phyloP scores from a whole-genome alignment of 768 basidiomycete species.

The Russula lepida region DNA sequence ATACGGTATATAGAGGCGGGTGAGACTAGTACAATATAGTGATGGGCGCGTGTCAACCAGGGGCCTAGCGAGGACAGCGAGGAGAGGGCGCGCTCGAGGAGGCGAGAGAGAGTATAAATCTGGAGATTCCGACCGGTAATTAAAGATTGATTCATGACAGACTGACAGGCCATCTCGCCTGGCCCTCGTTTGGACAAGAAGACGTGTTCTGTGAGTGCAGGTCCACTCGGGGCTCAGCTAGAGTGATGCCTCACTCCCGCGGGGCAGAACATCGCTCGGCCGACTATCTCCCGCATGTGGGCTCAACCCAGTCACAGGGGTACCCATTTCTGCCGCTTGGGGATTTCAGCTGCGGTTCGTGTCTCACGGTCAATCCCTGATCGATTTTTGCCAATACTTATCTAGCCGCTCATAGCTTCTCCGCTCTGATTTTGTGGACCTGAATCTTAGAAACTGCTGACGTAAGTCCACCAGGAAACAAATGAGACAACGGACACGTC shows the following conservation, averaged over 20 bases:
- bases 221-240: neutral
- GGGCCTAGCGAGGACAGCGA: neutral
- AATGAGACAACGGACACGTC: slow-evolving; percentile 34
- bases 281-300: slow-evolving; percentile 12
- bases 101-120: neutral
- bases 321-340: slow-evolving; percentile 66
- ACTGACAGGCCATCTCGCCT: neutral
- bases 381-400: neutral
- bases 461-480: slow-evolving; percentile 41
- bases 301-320: slow-evolving; percentile 38
- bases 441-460: neutral
- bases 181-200: neutral
- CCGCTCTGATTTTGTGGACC: slow-evolving; percentile 56
- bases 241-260: neutral
- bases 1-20: neutral
- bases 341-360: slow-evolving; percentile 59
- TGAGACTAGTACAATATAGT: neutral
- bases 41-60: slow-evolving; percentile 2
- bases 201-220: neutral
- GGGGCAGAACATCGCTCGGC: neutral
- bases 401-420: slow-evolving; percentile 74
- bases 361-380: neutral
- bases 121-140: neutral
- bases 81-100: neutral
- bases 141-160: neutral